Conservation (phyloP, 1,284 basidiomycete species). For the Cerrena zonata region DNA sequence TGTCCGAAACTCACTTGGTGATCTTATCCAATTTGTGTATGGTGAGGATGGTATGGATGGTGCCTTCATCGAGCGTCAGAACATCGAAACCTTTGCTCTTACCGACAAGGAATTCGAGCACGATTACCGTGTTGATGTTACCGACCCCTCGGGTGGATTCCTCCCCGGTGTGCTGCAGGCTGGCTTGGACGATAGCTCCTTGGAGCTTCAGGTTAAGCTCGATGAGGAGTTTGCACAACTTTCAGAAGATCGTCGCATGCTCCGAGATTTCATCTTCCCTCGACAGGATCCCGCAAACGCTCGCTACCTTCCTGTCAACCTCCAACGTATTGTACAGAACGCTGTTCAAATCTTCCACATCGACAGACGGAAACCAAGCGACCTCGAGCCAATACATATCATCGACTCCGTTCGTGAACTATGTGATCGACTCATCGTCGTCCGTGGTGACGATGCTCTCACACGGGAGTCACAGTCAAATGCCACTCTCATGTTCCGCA, state of each 20-base stretch:
- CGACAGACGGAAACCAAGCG: constrained; percentile 86
- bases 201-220: constrained; percentile 83
- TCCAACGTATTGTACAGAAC: constrained; percentile 92
- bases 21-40: constrained; percentile 94
- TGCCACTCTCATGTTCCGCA: constrained; percentile 87
- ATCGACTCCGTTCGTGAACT: constrained; percentile 75
- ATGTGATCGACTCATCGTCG: constrained; percentile 69
- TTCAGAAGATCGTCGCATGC: constrained; percentile 64
- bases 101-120: constrained; percentile 83
- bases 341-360: constrained; percentile 97
- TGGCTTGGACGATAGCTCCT: constrained; percentile 88
- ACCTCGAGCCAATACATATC: constrained; percentile 85
- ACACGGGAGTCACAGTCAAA: constrained; percentile 80
- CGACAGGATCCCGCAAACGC: constrained; percentile 67
- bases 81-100: constrained; percentile 82
- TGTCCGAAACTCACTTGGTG: constrained; percentile 92
- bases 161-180: constrained; percentile 79
- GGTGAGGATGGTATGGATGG: constrained; percentile 99
- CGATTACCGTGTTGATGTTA: constrained; percentile 90
- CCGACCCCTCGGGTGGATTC: constrained; percentile 74
- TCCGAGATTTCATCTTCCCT: constrained; percentile 84
- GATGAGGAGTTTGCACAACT: constrained; percentile 86
- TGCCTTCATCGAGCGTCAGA: constrained; percentile 94
- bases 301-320: constrained; percentile 87
- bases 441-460: constrained; percentile 79